Evolutionary conservation across 2,329 filamentous ascomycete genomes (phyloP).

Genomic region (Aspergillus flavus): DNA sequence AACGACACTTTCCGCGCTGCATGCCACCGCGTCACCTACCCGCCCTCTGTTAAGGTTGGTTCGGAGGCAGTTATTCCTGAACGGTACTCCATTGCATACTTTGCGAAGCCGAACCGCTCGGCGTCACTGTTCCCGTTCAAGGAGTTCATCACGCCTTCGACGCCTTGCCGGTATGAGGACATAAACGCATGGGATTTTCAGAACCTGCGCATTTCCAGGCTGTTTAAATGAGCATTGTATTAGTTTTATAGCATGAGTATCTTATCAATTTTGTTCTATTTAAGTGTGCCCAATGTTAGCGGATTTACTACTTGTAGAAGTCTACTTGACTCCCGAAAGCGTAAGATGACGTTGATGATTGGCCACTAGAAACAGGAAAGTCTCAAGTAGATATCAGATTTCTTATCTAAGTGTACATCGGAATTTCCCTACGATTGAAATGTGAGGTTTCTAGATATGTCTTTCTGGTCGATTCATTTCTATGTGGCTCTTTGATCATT

Average conservation of each 20-base stretch:
- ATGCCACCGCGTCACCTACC: constrained; percentile 39
- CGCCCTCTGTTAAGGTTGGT: constrained; percentile 21
- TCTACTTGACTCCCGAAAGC: no score
- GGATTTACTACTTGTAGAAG: no score
- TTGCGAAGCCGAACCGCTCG: constrained; percentile 36
- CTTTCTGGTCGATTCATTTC: no score
- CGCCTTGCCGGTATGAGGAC: not conserved
- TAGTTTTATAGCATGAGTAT: not conserved
- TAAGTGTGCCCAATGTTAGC: no score
- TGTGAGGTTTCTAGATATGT: no score
- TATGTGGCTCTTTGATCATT: no score
- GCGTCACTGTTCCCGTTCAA: constrained; percentile 30
- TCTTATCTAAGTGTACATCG: no score
- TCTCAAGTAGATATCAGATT: no score
- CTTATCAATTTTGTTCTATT: no score
- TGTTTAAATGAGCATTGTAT: not conserved
- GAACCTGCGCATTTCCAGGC: not conserved
- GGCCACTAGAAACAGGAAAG: no score
- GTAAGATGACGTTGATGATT: no score
- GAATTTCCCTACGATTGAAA: no score
- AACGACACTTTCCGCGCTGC: constrained; percentile 39
- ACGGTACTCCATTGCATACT: constrained; percentile 30
- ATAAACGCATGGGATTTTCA: not conserved
- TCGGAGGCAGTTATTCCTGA: constrained; percentile 27
- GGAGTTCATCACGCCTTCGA: constrained; percentile 27